phyloP scores from a whole-genome alignment of 108 stramenopile species.

The Heterococcus sp. region DNA sequence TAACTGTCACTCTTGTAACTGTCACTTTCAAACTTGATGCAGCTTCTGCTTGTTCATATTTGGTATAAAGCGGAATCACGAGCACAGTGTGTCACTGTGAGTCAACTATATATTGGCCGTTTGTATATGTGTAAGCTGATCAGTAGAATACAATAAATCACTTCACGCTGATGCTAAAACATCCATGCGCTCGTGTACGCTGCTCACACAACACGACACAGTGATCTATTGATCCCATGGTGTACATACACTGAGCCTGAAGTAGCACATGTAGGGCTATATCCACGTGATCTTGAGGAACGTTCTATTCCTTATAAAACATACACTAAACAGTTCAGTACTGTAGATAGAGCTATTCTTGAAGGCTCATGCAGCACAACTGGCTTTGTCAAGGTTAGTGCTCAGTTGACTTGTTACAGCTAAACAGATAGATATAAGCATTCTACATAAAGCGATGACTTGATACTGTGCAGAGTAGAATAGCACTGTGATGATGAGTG shows the following conservation, averaged over 20 bases:
- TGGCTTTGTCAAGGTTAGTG: slow-evolving; percentile 89
- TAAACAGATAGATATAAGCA: too few relatives aligned
- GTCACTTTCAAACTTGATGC: too few relatives aligned
- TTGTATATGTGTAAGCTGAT: background rate
- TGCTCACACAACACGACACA: slow-evolving; percentile 40
- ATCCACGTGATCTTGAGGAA: slow-evolving; percentile 66
- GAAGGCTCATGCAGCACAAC: slow-evolving; percentile 73
- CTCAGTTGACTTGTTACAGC: too few relatives aligned
- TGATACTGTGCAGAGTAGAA: too few relatives aligned
- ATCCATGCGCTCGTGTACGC: background rate
- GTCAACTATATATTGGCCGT: background rate
- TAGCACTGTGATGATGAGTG: too few relatives aligned
- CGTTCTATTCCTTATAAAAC: slow-evolving; percentile 69
- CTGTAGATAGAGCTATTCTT: slow-evolving; percentile 81
- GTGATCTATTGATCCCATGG: slow-evolving; percentile 80
- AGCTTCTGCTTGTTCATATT: too few relatives aligned
- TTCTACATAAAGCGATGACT: too few relatives aligned
- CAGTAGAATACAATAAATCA: background rate
- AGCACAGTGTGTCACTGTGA: background rate
- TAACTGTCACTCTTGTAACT: too few relatives aligned
- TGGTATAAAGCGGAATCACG: too few relatives aligned
- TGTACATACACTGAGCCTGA: slow-evolving; percentile 92
- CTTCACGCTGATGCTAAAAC: background rate
- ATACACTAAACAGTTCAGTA: slow-evolving; percentile 69
- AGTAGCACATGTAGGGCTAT: slow-evolving; percentile 82